Evolutionary conservation across 163 green algal genomes (phyloP).

Genomic region (Volvox carteri): DNA sequence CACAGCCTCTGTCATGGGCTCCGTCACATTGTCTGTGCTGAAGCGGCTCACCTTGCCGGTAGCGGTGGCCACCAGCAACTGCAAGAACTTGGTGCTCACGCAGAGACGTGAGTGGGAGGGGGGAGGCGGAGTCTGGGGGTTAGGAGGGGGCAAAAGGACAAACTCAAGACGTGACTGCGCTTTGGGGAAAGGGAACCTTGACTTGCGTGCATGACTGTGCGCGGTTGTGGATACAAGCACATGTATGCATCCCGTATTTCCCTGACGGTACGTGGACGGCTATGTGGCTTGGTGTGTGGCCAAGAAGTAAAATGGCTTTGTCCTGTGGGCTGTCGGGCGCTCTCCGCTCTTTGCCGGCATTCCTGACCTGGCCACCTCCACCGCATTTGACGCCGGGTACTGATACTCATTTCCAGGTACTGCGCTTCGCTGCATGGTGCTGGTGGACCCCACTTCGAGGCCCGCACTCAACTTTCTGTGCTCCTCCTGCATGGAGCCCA

Average conservation of each 20-base stretch:
- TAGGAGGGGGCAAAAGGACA: neutral
- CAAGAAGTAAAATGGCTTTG: too few relatives aligned
- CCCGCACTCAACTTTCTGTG: constrained; percentile 32
- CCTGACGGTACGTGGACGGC: too few relatives aligned
- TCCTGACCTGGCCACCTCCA: too few relatives aligned
- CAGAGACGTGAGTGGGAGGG: constrained; percentile 29
- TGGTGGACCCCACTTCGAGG: constrained; percentile 40
- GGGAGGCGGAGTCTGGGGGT: neutral
- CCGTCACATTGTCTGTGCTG: constrained; percentile 49
- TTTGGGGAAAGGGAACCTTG: neutral
- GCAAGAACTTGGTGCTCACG: constrained; percentile 44
- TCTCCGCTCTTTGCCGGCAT: too few relatives aligned
- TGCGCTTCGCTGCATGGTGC: constrained; percentile 36
- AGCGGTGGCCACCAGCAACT: constrained; percentile 32
- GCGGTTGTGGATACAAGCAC: too few relatives aligned
- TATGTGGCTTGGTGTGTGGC: too few relatives aligned
- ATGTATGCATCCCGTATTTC: too few relatives aligned
- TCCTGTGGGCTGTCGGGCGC: too few relatives aligned
- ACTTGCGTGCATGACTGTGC: neutral
- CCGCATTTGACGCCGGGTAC: too few relatives aligned
- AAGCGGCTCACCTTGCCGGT: constrained; percentile 42
- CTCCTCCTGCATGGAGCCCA: constrained; percentile 44
- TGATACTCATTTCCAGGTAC: constrained; percentile 9
- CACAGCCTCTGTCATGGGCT: constrained; percentile 50
- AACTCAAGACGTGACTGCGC: too few relatives aligned